Base-by-base conservation (phyloP, 2,329 filamentous ascomycete genomes). In the Pseudocercospora musae region DNA sequence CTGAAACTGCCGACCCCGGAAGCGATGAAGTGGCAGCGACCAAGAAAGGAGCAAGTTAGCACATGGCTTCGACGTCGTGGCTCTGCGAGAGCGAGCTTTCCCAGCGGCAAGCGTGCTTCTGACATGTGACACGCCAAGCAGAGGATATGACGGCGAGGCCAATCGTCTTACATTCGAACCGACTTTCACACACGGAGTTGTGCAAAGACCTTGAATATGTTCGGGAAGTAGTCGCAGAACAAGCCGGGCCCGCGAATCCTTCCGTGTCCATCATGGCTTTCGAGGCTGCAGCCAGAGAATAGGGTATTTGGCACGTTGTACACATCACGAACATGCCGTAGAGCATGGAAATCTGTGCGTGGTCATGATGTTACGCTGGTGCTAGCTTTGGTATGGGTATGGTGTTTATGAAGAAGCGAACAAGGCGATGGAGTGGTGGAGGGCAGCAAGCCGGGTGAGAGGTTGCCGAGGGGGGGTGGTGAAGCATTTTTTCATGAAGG, bases 361-460 rank as follows among this genome's bases (percentile, higher is more conserved):
- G n/a, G n/a, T n/a, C n/a, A 2, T 48, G 13, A 4, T 4, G 8
- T 10, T 52, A n/a, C 11, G 21, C 10, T 25, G 4, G 15, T n/a
- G 23, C 23, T 27, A 27, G 23, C n/a, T n/a, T 49, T 64, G 58
- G 53, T 64, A 61, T 55, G 13, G 18, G n/a, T 64, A 56, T 42
- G 53, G 60, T 60, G 58, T 58, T 33, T 57, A 46, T 55, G 10
- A 21, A 29, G 53, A 64, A 49, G 58, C 58, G 40, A 21, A 42
- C n/a, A 54, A 50, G 21, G 62, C 58, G 18, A 49, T 61, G 29
- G 23, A 29, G 37, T 60, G 58, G 58, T 60, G 25, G 54, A 27
- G 33, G 21, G 53, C 4, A 55, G 53, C 11, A 33, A 20, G 13
- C 42, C 20, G 6, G 58, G 49, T 6, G 53, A 54, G 33, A 58